Percentiles rank a stretch among this genome's conserved stretches.
Conservation (phyloP, 805 yeast genomes). For the Tetrapisispora taiwanensis region DNA sequence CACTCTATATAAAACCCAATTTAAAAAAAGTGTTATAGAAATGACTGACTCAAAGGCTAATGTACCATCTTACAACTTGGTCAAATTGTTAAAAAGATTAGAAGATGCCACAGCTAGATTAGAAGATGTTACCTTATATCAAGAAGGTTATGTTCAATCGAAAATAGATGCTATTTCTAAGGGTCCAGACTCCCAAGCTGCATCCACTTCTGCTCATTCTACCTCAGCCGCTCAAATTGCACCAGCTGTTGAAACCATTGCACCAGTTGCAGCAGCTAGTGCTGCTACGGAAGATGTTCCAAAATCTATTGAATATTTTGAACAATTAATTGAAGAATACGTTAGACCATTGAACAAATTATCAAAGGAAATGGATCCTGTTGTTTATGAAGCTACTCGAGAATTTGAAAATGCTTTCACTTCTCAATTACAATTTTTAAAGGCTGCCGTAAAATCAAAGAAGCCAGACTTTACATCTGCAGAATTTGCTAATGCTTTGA, state of each 20-base stretch:
- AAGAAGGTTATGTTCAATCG: conserved; percentile 43
- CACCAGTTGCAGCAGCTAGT: conserved; percentile 8
- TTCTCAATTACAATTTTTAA: conserved; percentile 47
- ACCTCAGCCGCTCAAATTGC: not conserved
- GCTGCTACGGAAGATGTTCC: conserved; percentile 25
- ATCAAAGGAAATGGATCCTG: conserved; percentile 37
- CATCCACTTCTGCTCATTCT: not conserved
- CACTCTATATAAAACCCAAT: too few species aligned
- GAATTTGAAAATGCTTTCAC: conserved; percentile 46
- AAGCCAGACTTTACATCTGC: conserved; percentile 55
- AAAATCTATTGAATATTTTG: conserved; percentile 43
- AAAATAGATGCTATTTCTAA: conserved; percentile 15
- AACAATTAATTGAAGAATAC: conserved; percentile 39
- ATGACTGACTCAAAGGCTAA: conserved; percentile 3
- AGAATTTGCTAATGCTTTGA: conserved; percentile 43
- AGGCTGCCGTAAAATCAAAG: conserved; percentile 47
- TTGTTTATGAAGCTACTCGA: conserved; percentile 36
- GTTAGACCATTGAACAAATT: conserved; percentile 49
- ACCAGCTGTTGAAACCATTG: conserved; percentile 10
- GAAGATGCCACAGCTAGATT: conserved; percentile 91
- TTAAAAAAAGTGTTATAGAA: too few species aligned
- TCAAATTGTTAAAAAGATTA: conserved; percentile 68
- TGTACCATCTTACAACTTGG: conserved; percentile 75
- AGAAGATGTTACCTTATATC: conserved; percentile 78
- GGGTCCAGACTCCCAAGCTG: not conserved